Evolutionary conservation across 345 rosid species (phyloP).

Genomic region (Corymbia maculata): DNA sequence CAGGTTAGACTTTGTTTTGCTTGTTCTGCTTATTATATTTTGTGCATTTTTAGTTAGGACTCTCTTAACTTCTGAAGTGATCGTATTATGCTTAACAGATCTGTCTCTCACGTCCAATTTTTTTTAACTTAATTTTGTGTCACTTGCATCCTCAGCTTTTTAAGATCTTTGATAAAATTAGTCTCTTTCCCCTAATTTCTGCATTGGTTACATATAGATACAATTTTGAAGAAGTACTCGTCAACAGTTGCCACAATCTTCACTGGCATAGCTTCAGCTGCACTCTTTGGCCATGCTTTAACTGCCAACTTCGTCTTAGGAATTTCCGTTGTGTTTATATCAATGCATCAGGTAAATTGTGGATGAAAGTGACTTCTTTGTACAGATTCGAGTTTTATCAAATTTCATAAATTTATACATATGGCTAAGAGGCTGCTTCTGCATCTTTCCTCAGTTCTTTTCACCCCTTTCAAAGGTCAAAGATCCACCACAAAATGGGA

Average conservation of each 20-base stretch:
- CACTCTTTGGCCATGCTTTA: slow-evolving; percentile 23
- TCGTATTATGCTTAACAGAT: neutral
- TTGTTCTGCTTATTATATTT: neutral
- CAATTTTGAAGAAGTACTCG: slow-evolving; percentile 31
- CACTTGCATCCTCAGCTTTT: neutral
- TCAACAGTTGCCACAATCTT: slow-evolving; percentile 32
- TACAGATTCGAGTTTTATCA: neutral
- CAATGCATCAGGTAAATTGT: slow-evolving; percentile 30
- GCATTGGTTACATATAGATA: slow-evolving; percentile 12
- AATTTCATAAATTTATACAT: neutral
- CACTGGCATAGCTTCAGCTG: slow-evolving; percentile 28
- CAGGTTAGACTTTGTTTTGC: slow-evolving; percentile 7
- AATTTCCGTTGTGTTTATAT: slow-evolving; percentile 28
- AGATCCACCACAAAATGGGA: slow-evolving; percentile 5
- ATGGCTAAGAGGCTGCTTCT: neutral
- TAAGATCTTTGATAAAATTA: neutral
- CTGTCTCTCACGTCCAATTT: neutral
- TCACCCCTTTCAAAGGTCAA: slow-evolving; percentile 24
- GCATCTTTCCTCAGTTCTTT: slow-evolving; percentile 17
- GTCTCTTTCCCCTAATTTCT: neutral
- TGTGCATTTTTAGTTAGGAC: neutral
- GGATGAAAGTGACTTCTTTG: neutral
- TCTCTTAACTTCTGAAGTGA: neutral
- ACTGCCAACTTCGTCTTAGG: slow-evolving; percentile 24
- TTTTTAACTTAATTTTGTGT: neutral